Conservation (phyloP, 2,329 filamentous ascomycete genomes). For the Cadophora sp. region DNA sequence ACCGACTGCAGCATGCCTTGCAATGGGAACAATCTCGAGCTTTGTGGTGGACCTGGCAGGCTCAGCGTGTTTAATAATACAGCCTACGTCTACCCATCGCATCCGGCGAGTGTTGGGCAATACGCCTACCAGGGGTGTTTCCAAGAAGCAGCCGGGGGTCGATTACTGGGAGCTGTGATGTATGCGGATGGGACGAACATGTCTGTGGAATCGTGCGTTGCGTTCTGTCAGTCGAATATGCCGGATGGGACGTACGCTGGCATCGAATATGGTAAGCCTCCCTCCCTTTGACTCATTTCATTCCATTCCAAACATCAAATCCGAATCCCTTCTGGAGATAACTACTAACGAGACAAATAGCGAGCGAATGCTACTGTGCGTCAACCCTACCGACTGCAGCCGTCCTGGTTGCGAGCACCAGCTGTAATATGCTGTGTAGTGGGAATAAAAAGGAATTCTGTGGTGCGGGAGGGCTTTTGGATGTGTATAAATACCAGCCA, state of each 20-base stretch:
- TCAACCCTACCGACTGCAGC: slow-evolving; percentile 33
- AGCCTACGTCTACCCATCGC: slow-evolving; percentile 26
- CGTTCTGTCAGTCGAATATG: slow-evolving; percentile 39
- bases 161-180: slow-evolving; percentile 30
- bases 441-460: slow-evolving; percentile 45
- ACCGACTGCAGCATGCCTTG: slow-evolving; percentile 35
- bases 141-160: slow-evolving; percentile 35
- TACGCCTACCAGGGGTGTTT: slow-evolving; percentile 43
- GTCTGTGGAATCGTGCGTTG: slow-evolving; percentile 43
- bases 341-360: background rate
- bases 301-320: no score
- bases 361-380: slow-evolving; percentile 47
- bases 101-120: slow-evolving; percentile 25
- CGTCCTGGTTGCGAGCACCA: slow-evolving; percentile 15
- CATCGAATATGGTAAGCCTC: slow-evolving; percentile 43
- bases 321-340: background rate
- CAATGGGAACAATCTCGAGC: slow-evolving; percentile 32
- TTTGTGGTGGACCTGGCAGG: slow-evolving; percentile 32
- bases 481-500: slow-evolving; percentile 30
- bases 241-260: slow-evolving; percentile 44
- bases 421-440: slow-evolving; percentile 39
- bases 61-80: slow-evolving; percentile 31
- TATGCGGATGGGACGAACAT: slow-evolving; percentile 37
- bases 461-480: slow-evolving; percentile 39
- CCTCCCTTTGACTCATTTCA: background rate